Conservation (phyloP, 768 basidiomycete genomes). For the Polyporus arcularius region DNA sequence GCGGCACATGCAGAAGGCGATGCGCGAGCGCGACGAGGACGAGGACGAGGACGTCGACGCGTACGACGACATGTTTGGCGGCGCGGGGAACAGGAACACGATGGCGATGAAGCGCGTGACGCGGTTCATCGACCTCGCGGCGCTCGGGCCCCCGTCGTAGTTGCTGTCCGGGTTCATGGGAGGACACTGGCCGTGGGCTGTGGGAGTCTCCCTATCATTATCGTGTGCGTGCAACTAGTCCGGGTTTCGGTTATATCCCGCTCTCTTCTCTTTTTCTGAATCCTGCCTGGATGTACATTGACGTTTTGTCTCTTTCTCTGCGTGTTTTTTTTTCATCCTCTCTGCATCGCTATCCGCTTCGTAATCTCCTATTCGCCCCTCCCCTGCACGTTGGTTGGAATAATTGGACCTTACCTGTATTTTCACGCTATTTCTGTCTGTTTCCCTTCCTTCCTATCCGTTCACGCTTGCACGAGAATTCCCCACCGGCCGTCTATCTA, state of each 20-base stretch:
- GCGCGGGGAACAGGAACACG: conserved; percentile 29
- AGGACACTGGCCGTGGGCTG: background rate
- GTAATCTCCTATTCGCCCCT: background rate
- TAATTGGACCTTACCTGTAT: conserved; percentile 15
- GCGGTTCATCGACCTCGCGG: conserved; percentile 71
- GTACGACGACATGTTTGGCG: conserved; percentile 13
- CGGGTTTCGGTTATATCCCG: no score
- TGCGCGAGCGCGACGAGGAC: conserved; percentile 22
- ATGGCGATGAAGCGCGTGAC: conserved; percentile 78
- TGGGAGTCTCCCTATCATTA: background rate
- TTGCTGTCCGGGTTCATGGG: conserved; percentile 1
- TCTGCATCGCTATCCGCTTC: background rate
- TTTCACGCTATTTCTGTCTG: background rate
- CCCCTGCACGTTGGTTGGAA: conserved; percentile 12
- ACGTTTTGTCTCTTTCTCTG: background rate
- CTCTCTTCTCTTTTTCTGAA: no score
- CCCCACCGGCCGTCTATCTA: conserved; percentile 2
- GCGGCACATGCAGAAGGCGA: conserved; percentile 56
- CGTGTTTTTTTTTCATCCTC: background rate
- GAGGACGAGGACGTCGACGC: conserved; percentile 24
- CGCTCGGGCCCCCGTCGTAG: conserved; percentile 26
- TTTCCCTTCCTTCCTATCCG: background rate
- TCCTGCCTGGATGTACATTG: background rate
- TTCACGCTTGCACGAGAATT: background rate
- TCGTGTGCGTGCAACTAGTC: background rate